These are phyloP conservation scores for Monosporascus sp. DNA, from an alignment of 2,329 filamentous ascomycete genomes.

Conservation along the genomic window DNA sequence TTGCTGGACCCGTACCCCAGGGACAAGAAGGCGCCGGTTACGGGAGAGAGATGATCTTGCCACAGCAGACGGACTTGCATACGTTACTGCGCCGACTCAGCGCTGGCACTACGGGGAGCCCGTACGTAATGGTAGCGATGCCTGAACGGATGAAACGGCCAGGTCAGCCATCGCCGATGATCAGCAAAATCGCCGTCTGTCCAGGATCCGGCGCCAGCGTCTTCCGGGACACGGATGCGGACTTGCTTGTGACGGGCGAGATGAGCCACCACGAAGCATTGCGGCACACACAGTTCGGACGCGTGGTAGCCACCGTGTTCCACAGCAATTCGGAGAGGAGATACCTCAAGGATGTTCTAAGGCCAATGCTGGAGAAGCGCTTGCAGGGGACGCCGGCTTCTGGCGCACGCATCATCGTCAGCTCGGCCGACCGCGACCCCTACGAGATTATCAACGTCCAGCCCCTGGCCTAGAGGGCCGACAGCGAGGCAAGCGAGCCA, in stretches of 20 bases:
- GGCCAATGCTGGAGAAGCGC: conserved; percentile 54
- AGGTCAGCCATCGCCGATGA: conserved; percentile 27
- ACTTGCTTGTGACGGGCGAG: conserved; percentile 86
- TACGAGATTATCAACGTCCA: conserved; percentile 66
- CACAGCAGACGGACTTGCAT: conserved; percentile 30
- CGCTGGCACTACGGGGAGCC: conserved; percentile 60
- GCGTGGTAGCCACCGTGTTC: conserved; percentile 77
- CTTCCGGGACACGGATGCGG: conserved; percentile 63
- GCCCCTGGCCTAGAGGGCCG: conserved; percentile 21
- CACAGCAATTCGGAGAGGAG: conserved; percentile 90
- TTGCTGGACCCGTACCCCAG: conserved; percentile 33
- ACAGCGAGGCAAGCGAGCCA: too few relatives aligned
- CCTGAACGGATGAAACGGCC: conserved; percentile 33
- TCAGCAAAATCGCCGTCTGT: conserved; percentile 75
- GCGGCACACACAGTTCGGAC: conserved; percentile 76
- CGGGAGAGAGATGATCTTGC: conserved; percentile 43
- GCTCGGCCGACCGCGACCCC: conserved; percentile 77
- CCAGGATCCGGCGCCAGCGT: conserved; percentile 82
- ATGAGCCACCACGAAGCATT: conserved; percentile 90
- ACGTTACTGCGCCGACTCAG: conserved; percentile 52
- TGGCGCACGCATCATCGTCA: conserved; percentile 61
- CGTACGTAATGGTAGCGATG: conserved; percentile 43
- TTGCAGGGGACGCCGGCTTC: conserved; percentile 43
- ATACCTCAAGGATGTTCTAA: conserved; percentile 70
- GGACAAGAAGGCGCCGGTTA: conserved; percentile 46